Conservation (phyloP, 2,329 filamentous ascomycete species). For the Penicillium concentricum region DNA sequence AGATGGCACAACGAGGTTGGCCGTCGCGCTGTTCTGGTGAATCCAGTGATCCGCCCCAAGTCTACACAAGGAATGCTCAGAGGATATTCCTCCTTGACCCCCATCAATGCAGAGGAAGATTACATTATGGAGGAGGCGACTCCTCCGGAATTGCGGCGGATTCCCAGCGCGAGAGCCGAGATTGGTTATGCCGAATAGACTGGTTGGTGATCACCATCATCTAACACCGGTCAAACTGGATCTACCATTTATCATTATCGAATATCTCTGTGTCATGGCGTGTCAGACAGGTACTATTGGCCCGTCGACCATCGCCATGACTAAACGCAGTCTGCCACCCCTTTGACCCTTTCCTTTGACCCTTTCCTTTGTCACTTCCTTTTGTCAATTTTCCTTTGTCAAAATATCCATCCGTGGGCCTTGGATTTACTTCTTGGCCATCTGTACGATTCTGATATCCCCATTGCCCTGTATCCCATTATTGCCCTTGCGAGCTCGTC, state of each 20-base stretch:
- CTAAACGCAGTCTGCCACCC: conserved; percentile 15
- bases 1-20: conserved; percentile 54
- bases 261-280: not conserved
- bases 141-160: conserved; percentile 55
- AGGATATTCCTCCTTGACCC: conserved; percentile 45
- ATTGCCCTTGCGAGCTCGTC: conserved; percentile 7
- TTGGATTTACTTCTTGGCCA: not conserved
- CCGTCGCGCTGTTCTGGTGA: conserved; percentile 64
- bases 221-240: not conserved
- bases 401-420: conserved; percentile 3
- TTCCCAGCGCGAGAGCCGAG: conserved; percentile 37
- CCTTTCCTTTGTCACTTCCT: conserved; percentile 1
- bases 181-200: conserved; percentile 20
- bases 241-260: not conserved
- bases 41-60: conserved; percentile 56
- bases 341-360: conserved; percentile 19
- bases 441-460: conserved; percentile 8
- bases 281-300: not conserved
- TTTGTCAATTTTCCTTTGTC: conserved; percentile 10
- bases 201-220: not conserved
- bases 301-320: not conserved
- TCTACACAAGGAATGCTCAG: conserved; percentile 62
- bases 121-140: conserved; percentile 31
- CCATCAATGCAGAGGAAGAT: conserved; percentile 35
- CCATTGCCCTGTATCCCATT: conserved; percentile 3